These are phyloP conservation scores for Ophiostoma angusticollis DNA, from an alignment of 2,329 filamentous ascomycete genomes.

Conservation along the genomic window DNA sequence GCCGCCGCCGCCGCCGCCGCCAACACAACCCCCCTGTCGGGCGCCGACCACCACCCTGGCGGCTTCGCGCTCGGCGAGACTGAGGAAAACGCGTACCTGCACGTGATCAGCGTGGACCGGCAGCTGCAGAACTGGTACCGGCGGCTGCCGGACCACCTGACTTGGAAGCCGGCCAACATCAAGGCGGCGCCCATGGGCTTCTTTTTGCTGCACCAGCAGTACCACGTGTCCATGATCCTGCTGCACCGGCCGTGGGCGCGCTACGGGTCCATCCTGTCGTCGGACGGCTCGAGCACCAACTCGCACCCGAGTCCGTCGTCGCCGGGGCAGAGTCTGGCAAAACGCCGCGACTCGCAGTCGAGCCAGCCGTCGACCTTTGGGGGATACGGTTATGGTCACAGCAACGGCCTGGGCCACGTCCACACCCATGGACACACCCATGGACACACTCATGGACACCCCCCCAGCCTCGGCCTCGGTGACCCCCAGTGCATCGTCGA, in stretches of 20 bases:
- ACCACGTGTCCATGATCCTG: conserved; percentile 39
- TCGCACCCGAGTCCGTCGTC: conserved; percentile 21
- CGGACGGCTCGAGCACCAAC: conserved; percentile 19
- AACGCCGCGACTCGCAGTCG: conserved; percentile 6
- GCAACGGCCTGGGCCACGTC: no score
- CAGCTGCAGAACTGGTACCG: conserved; percentile 43
- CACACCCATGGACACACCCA: no score
- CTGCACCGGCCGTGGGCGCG: conserved; percentile 40
- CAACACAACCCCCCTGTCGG: no score
- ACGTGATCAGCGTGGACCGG: conserved; percentile 37
- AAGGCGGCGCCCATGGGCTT: conserved; percentile 36
- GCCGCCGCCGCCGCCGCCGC: conserved; percentile 15
- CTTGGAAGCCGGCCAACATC: conserved; percentile 37
- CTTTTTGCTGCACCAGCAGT: conserved; percentile 43
- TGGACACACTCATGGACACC: no score
- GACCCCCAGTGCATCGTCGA: conserved; percentile 25
- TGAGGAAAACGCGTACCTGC: conserved; percentile 35
- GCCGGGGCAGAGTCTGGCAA: background rate
- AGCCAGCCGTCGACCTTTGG: no score
- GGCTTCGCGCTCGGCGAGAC: conserved; percentile 19
- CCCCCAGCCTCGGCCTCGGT: conserved; percentile 17
- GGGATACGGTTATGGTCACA: no score
- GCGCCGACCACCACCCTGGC: no score
- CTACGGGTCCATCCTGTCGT: conserved; percentile 28
- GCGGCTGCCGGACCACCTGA: conserved; percentile 33